These are phyloP conservation scores for Byssochlamys sp. DNA, from an alignment of 2,329 filamentous ascomycete genomes.

Conservation along the genomic window DNA sequence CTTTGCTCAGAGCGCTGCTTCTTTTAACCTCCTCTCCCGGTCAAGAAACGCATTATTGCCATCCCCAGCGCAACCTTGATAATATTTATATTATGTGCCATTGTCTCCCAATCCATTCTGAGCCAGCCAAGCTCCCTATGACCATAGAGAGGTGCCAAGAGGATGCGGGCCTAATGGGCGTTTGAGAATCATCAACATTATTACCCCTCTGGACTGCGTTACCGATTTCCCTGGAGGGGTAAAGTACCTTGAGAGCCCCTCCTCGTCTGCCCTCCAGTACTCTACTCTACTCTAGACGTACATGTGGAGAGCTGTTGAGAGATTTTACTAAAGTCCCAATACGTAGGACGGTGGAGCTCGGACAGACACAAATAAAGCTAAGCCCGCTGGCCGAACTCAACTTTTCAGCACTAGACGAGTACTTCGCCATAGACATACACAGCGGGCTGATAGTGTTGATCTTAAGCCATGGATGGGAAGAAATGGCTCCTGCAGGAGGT, in stretches of 20 bases:
- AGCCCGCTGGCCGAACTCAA: neutral
- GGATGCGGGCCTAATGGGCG: neutral
- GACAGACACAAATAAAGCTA: neutral
- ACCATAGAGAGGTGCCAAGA: neutral
- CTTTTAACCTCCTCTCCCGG: neutral
- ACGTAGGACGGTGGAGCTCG: neutral
- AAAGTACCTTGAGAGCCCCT: neutral
- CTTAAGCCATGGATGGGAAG: neutral
- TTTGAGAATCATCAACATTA: neutral
- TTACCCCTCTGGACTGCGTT: neutral
- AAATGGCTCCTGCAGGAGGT: neutral
- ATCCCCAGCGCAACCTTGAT: neutral
- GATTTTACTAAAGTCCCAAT: neutral
- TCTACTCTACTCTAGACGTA: too few relatives aligned
- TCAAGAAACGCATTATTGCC: neutral
- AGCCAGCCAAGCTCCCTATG: neutral
- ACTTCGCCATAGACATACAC: neutral
- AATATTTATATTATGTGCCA: neutral
- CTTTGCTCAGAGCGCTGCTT: neutral
- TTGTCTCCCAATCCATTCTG: neutral
- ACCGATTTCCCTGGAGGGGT: neutral
- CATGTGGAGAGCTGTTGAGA: neutral
- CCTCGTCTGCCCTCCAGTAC: neutral
- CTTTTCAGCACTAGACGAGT: neutral
- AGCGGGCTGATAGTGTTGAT: neutral